Percentiles rank a stretch among this genome's conserved stretches.
phyloP scores from a whole-genome alignment of 2,329 filamentous ascomycete species.

The Aspergillus terreus region DNA sequence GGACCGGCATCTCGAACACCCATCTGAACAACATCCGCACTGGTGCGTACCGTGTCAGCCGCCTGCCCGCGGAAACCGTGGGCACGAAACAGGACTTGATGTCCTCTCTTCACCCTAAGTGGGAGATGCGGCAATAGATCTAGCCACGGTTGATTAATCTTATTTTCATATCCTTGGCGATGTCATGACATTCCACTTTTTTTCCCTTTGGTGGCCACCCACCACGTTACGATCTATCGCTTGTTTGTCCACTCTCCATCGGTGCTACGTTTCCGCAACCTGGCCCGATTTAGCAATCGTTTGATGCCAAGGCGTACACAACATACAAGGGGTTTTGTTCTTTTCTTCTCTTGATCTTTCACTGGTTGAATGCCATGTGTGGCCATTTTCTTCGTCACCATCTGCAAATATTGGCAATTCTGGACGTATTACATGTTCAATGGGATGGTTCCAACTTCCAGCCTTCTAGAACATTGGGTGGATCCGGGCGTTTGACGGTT shows the following conservation, averaged over 20 bases:
- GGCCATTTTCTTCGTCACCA: constrained; percentile 2
- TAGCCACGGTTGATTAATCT: constrained; percentile 3
- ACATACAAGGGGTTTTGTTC: constrained; percentile 12
- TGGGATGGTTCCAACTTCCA: too few relatives aligned
- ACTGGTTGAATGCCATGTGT: constrained; percentile 4
- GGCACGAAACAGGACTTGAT: constrained; percentile 69
- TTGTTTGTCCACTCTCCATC: constrained; percentile 9
- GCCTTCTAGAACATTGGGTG: too few relatives aligned
- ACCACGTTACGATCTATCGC: constrained; percentile 19
- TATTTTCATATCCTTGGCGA: constrained; percentile 1
- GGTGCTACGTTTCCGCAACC: constrained; percentile 6
- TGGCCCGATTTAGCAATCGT: constrained; percentile 11
- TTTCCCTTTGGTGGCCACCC: constrained; percentile 8
- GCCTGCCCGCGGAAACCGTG: constrained; percentile 75
- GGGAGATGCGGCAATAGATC: constrained; percentile 45
- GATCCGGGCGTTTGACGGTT: too few relatives aligned
- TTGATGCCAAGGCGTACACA: constrained; percentile 20
- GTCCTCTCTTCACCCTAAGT: constrained; percentile 54
- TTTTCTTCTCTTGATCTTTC: constrained; percentile 11
- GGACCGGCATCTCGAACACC: constrained; percentile 69
- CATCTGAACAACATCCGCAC: constrained; percentile 69
- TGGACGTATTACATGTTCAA: too few relatives aligned
- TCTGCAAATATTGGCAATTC: constrained; percentile 2
- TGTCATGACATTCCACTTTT: constrained; percentile 17
- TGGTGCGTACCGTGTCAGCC: constrained; percentile 82